These are phyloP conservation scores for Mycena galericulata DNA, from an alignment of 768 basidiomycete species.

Conservation along the genomic window DNA sequence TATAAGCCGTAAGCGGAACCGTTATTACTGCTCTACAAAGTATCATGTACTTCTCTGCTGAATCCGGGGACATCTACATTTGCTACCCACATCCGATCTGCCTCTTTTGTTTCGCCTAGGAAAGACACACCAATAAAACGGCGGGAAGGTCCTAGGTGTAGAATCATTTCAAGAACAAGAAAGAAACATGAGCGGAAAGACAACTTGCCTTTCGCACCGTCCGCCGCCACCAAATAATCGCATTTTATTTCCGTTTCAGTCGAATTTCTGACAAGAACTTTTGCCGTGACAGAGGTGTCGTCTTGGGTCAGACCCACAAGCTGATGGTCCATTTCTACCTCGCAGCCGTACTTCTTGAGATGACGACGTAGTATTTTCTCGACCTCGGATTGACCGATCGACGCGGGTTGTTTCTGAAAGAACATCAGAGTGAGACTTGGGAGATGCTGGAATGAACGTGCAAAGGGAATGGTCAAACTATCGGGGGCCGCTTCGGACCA, in stretches of 20 bases:
- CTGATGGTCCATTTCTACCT: conserved; percentile 41
- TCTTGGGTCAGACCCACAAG: conserved; percentile 43
- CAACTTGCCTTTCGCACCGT: conserved; percentile 16
- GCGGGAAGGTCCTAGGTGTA: conserved; percentile 3
- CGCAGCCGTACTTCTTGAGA: conserved; percentile 19
- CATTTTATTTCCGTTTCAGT: background rate
- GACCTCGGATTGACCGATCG: conserved; percentile 20
- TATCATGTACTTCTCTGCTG: conserved; percentile 9
- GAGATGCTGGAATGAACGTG: background rate
- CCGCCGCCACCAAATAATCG: conserved; percentile 18
- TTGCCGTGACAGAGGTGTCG: conserved; percentile 37
- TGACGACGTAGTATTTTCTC: conserved; percentile 35
- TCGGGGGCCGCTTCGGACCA: conserved; percentile 11
- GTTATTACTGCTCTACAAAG: background rate
- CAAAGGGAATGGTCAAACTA: conserved; percentile 18
- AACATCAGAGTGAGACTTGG: background rate
- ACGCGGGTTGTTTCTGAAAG: background rate
- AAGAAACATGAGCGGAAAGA: background rate
- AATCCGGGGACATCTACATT: conserved; percentile 22
- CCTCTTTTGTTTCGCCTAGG: conserved; percentile 48
- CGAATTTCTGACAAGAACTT: background rate
- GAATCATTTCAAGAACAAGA: background rate
- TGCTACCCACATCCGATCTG: conserved; percentile 19
- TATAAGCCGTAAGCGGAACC: background rate
- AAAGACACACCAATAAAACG: conserved; percentile 47